A percentile compares a stretch with the other conserved stretches of the same genome.
These are phyloP conservation scores for Penicillium fuscoglaucum DNA, from an alignment of 2,329 filamentous ascomycete genomes.

Conservation along the genomic window DNA sequence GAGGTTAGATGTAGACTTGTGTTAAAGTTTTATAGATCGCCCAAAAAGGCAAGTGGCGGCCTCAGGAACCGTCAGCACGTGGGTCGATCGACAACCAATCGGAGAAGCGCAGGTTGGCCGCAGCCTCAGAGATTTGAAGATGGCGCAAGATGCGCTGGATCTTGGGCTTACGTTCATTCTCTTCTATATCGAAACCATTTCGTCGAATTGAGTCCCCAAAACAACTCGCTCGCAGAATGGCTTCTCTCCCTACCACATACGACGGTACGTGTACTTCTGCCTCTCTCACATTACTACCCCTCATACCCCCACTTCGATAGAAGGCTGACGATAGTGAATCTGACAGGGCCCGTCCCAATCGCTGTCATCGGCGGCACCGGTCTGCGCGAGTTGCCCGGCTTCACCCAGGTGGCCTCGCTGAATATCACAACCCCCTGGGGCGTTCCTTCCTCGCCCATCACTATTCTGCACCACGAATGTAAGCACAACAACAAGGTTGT, in stretches of 20 bases:
- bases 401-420: constrained; percentile 77
- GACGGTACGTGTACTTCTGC: constrained; percentile 50
- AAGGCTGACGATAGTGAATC: constrained; percentile 17
- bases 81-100: constrained; percentile 28
- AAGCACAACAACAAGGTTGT: constrained; percentile 62
- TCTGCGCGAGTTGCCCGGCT: constrained; percentile 81
- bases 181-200: constrained; percentile 29
- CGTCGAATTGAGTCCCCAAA: constrained; percentile 35
- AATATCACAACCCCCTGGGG: constrained; percentile 87
- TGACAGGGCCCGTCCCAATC: constrained; percentile 66
- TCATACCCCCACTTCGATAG: constrained; percentile 14
- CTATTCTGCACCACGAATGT: constrained; percentile 82
- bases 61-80: constrained; percentile 26
- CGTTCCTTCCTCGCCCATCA: constrained; percentile 71
- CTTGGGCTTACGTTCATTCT: constrained; percentile 23
- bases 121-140: constrained; percentile 23
- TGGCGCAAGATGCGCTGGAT: constrained; percentile 19
- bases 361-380: constrained; percentile 93
- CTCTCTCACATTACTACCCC: constrained; percentile 1
- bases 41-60: constrained; percentile 16
- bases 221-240: constrained; percentile 47
- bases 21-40: constrained; percentile 6
- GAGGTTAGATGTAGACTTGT: no score
- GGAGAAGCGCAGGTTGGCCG: constrained; percentile 13
- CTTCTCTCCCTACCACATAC: constrained; percentile 58